phyloP scores from a whole-genome alignment of 1,284 basidiomycete genomes.

The Ustilago hordei region DNA sequence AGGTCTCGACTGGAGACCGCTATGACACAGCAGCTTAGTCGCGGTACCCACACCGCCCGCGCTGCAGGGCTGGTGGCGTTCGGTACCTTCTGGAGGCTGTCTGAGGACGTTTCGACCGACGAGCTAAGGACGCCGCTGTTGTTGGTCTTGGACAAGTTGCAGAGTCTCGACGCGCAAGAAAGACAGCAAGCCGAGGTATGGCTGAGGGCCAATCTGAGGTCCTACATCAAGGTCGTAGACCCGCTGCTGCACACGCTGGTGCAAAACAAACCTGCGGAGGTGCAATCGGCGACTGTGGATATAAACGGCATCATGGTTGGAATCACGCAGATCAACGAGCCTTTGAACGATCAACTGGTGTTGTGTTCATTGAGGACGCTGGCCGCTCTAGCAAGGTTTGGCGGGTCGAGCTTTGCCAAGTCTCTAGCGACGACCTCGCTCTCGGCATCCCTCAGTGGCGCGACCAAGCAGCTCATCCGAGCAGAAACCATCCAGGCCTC shows the following conservation, averaged over 20 bases:
- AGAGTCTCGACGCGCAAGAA: constrained; percentile 40
- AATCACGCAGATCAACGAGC: constrained; percentile 75
- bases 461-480: constrained; percentile 25
- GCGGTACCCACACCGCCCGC: constrained; percentile 10
- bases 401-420: constrained; percentile 82
- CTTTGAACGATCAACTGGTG: constrained; percentile 81
- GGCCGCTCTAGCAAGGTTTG: constrained; percentile 82
- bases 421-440: constrained; percentile 30
- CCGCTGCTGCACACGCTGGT: constrained; percentile 52
- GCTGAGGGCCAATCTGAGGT: constrained; percentile 56
- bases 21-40: constrained; percentile 38
- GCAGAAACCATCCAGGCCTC: constrained; percentile 13
- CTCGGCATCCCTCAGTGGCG: constrained; percentile 28
- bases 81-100: constrained; percentile 90
- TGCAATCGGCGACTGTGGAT: constrained; percentile 1
- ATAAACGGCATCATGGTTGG: constrained; percentile 18
- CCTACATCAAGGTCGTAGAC: constrained; percentile 57
- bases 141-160: constrained; percentile 83
- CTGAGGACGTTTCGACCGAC: constrained; percentile 74
- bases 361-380: constrained; percentile 79
- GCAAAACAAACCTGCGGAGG: constrained; percentile 14
- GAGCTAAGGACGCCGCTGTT: constrained; percentile 78
- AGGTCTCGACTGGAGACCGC: constrained; percentile 41
- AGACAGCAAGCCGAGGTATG: constrained; percentile 55
- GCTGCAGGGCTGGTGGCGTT: constrained; percentile 83